Evolutionary conservation across 768 basidiomycete genomes (phyloP).

Genomic region (Lactifluus echinatus): DNA sequence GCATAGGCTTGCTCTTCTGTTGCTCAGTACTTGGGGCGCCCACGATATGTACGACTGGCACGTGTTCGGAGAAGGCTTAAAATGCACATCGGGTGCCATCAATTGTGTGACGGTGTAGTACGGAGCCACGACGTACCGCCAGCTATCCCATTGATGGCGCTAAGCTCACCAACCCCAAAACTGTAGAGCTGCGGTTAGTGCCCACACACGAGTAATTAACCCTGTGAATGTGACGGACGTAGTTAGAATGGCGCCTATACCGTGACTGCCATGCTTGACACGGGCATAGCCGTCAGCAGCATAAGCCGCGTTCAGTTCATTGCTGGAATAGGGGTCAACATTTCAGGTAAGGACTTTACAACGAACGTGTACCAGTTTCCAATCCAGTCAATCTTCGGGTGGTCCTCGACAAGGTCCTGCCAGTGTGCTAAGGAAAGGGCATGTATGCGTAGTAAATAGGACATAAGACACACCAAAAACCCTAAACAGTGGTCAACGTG

Average conservation of each 20-base stretch:
- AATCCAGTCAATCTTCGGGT: slow-evolving; percentile 72
- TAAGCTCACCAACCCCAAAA: slow-evolving; percentile 92
- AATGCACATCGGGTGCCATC: not conserved
- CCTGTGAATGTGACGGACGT: slow-evolving; percentile 39
- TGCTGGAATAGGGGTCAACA: slow-evolving; percentile 36
- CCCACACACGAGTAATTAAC: not conserved
- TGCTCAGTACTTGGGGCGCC: slow-evolving; percentile 72
- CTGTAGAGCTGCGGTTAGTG: slow-evolving; percentile 28
- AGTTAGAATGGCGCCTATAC: slow-evolving; percentile 64
- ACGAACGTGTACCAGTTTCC: slow-evolving; percentile 58
- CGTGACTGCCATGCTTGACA: slow-evolving; percentile 53
- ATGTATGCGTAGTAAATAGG: not conserved
- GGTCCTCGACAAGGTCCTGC: slow-evolving; percentile 77
- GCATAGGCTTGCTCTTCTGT: slow-evolving; percentile 60
- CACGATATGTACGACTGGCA: slow-evolving; percentile 84
- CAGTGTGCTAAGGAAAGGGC: slow-evolving; percentile 7
- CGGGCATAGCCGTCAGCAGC: slow-evolving; percentile 92
- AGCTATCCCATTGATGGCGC: slow-evolving; percentile 78
- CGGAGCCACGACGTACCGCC: slow-evolving; percentile 38
- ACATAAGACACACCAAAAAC: slow-evolving; percentile 36
- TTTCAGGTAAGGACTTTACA: not conserved
- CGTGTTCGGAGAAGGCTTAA: slow-evolving; percentile 77
- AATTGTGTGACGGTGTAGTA: not conserved
- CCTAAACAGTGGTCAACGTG: slow-evolving; percentile 20
- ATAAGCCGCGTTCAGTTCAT: slow-evolving; percentile 82